Evolutionary conservation across 495 filamentous ascomycete genomes (phyloP).

Genomic region (Saxispiralis lemnorum): DNA sequence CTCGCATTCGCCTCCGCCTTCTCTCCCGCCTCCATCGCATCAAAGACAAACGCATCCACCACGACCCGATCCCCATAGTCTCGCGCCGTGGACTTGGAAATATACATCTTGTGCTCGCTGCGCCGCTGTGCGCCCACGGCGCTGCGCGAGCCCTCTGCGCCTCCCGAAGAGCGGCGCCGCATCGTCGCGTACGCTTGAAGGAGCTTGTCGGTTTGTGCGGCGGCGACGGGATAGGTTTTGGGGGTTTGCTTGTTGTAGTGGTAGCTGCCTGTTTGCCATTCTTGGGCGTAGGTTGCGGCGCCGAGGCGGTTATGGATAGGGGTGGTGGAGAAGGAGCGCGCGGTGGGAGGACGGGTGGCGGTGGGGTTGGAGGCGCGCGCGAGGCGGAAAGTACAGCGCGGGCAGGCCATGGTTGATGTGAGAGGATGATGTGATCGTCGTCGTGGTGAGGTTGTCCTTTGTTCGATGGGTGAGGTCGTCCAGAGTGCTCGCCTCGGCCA

Average conservation of each 20-base stretch:
- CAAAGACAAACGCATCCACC: slow-evolving; percentile 11
- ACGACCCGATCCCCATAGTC: slow-evolving; percentile 13
- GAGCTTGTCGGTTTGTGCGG: slow-evolving; percentile 5
- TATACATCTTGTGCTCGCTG: slow-evolving; percentile 2
- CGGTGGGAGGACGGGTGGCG: background rate
- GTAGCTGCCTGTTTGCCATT: slow-evolving; percentile 17
- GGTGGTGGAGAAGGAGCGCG: slow-evolving; percentile 9
- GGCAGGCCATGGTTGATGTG: background rate
- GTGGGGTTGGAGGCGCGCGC: background rate
- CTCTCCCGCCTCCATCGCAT: slow-evolving; percentile 7
- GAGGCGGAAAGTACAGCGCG: background rate
- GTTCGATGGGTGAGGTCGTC: too few species aligned
- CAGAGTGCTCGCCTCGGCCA: too few species aligned
- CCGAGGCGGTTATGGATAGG: slow-evolving; percentile 8
- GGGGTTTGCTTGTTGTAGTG: slow-evolving; percentile 10
- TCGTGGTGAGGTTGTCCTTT: too few species aligned
- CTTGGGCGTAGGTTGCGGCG: slow-evolving; percentile 10
- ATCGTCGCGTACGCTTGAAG: slow-evolving; percentile 8
- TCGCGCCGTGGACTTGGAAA: slow-evolving; percentile 5
- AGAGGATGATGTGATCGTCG: background rate
- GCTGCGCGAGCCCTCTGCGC: background rate
- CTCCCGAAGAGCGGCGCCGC: slow-evolving; percentile 1
- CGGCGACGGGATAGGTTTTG: slow-evolving; percentile 10
- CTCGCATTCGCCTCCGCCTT: slow-evolving; percentile 5
- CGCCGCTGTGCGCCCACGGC: slow-evolving; percentile 2